A percentile compares a stretch with the other conserved stretches of the same genome.
These are phyloP conservation scores for Stagonosporopsis tanaceti DNA, from an alignment of 2,329 filamentous ascomycete genomes.

Conservation along the genomic window DNA sequence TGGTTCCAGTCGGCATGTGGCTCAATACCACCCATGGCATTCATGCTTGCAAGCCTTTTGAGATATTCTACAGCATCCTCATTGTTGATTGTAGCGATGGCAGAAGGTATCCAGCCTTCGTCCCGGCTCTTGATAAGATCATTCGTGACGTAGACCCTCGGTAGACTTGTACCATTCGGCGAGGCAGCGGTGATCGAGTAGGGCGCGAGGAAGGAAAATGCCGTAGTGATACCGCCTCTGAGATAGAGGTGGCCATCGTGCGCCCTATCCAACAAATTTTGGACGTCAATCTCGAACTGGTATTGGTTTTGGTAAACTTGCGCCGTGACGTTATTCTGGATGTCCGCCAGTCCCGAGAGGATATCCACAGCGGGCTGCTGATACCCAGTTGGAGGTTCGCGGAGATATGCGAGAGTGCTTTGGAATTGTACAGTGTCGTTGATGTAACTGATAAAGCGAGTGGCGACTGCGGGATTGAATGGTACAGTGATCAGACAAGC, in stretches of 20 bases:
- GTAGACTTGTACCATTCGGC: constrained; percentile 33
- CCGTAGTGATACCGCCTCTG: constrained; percentile 35
- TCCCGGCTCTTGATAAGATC: constrained; percentile 35
- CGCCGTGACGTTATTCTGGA: constrained; percentile 34
- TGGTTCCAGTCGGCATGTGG: too few species aligned
- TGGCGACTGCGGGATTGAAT: constrained; percentile 55
- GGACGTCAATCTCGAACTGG: constrained; percentile 50
- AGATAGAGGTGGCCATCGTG: constrained; percentile 47
- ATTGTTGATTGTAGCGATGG: constrained; percentile 39
- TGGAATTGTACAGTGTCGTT: constrained; percentile 57
- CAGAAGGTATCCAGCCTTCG: constrained; percentile 31
- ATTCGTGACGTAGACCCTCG: constrained; percentile 45
- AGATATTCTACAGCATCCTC: constrained; percentile 26
- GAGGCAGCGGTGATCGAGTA: constrained; percentile 37
- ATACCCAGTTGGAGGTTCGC: constrained; percentile 51
- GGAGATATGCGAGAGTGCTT: constrained; percentile 53
- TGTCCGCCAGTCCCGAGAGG: constrained; percentile 32
- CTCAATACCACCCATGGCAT: too few species aligned
- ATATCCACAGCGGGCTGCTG: constrained; percentile 53
- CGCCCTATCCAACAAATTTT: constrained; percentile 36
- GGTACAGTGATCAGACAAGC: constrained; percentile 55
- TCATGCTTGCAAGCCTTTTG: too few species aligned
- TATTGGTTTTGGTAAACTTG: constrained; percentile 49
- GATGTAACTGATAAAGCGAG: constrained; percentile 55
- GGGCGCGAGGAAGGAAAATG: constrained; percentile 38